Base-by-base conservation (phyloP, 2,329 filamentous ascomycete species). In the Dendryphion nanum region DNA sequence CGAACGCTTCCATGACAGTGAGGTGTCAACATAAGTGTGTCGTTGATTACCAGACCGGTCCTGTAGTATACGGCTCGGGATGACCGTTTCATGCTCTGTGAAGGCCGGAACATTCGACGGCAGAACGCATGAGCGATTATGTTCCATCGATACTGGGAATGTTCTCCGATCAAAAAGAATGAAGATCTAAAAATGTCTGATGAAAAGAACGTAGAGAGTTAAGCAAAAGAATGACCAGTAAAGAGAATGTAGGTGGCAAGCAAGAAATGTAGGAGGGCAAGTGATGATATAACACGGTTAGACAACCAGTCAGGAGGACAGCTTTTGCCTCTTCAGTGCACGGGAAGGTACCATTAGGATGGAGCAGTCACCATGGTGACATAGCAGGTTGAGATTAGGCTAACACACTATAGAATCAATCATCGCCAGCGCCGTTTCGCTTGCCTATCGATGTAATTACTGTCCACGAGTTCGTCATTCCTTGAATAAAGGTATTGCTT, bases 141-240 rank as follows among this genome's bases (percentile, higher is more conserved):
- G 56, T 50, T 59, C 57, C 62, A 70, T 63, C 47, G 40, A 45
- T 47, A 42, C 45, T 49, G 58, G 51, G 45, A 51, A 56, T 51
- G 44, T 38, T 40, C 19, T 34, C 35, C 43, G 32, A n/a, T 37
- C 44, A 45, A 57, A 57, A 51, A 55, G 45, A 55, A 58, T 51
- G 49, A 47, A 57, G 49, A 52, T 48, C 47, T 62, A 68, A 70
- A 64, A 70, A 70, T 69, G 64, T 63, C 51, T 68, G 56, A 53
- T 39, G 44, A 47, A 68, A 69, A 56, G 67, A 71, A 66, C 61
- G 64, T 68, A 57, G 49, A 62, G 59, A 62, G 62, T 61, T 66
- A 61, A 63, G 60, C 56, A 61, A 71, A 68, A 59, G 66, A 71
- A 66, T 67, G 67, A 69, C 66, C 67, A 51, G 47, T 49, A 31